phyloP scores from a whole-genome alignment of 345 rosid species.

The Euphorbia pulcherrima region DNA sequence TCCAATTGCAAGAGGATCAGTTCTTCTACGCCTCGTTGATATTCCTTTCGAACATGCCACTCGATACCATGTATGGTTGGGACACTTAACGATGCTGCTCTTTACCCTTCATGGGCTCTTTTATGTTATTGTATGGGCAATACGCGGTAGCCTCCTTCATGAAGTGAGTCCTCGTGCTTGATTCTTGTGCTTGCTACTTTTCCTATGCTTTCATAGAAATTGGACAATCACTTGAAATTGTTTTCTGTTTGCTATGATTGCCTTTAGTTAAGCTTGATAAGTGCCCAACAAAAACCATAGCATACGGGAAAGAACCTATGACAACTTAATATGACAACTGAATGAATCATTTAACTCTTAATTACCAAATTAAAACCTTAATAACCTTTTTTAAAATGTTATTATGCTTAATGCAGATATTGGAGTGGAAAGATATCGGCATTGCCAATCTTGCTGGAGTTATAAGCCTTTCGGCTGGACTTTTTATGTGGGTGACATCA shows the following conservation, averaged over 20 bases:
- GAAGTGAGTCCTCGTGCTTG: constrained; percentile 42
- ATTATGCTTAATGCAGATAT: constrained; percentile 44
- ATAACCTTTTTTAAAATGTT: background rate
- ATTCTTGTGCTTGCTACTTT: background rate
- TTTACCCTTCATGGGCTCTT: constrained; percentile 77
- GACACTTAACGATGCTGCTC: constrained; percentile 72
- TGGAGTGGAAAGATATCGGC: constrained; percentile 55
- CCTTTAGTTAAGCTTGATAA: background rate
- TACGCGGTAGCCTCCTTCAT: constrained; percentile 50
- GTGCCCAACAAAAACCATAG: background rate
- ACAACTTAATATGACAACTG: no score
- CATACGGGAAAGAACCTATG: no score
- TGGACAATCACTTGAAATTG: background rate
- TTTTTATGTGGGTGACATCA: constrained; percentile 86
- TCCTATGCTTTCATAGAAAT: background rate
- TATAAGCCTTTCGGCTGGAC: constrained; percentile 70
- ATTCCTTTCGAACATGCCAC: constrained; percentile 93
- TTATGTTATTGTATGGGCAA: constrained; percentile 52
- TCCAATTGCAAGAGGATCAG: constrained; percentile 79
- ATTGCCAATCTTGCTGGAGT: constrained; percentile 68
- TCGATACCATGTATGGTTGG: constrained; percentile 88
- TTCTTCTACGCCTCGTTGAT: constrained; percentile 70
- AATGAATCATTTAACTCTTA: no score
- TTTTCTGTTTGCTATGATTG: background rate
- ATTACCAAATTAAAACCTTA: no score